phyloP scores from a whole-genome alignment of 176 grass and related monocot species.

The Neostapfia colusana region DNA sequence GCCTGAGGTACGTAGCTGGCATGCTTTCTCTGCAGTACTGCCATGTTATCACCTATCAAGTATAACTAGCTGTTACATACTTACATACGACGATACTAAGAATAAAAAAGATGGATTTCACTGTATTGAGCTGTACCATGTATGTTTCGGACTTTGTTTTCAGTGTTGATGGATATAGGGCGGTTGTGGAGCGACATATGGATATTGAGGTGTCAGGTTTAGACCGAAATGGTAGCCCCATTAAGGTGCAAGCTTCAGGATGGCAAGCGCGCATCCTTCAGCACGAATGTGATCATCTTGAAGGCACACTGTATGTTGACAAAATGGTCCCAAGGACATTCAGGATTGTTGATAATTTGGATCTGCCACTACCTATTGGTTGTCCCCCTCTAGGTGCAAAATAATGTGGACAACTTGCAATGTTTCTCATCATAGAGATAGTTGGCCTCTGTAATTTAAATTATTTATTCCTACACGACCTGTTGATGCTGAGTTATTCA shows the following conservation, averaged over 20 bases:
- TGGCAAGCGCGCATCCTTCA: constrained; percentile 95
- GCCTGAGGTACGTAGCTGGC: constrained; percentile 62
- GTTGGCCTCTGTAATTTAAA: constrained; percentile 3
- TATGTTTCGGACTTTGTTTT: constrained; percentile 29
- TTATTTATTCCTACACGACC: background rate
- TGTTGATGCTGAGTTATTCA: constrained; percentile 4
- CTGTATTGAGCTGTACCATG: background rate
- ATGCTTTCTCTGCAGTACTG: constrained; percentile 21
- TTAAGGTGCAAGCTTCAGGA: constrained; percentile 77
- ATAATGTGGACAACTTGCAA: constrained; percentile 23
- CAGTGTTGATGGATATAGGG: constrained; percentile 93
- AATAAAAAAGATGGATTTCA: background rate
- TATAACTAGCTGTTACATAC: background rate
- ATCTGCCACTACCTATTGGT: constrained; percentile 66
- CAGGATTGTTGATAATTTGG: constrained; percentile 76
- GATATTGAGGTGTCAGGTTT: constrained; percentile 91
- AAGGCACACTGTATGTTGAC: constrained; percentile 87
- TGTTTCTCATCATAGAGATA: constrained; percentile 18
- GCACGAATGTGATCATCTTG: constrained; percentile 93
- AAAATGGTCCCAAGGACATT: constrained; percentile 92
- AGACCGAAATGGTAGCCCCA: constrained; percentile 57
- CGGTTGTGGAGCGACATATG: constrained; percentile 68
- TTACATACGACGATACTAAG: background rate
- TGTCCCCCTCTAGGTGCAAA: constrained; percentile 65
- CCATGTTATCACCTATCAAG: background rate